Evolutionary conservation across 2,329 filamentous ascomycete genomes (phyloP).

Genomic region (Clonostachys rhizophaga): DNA sequence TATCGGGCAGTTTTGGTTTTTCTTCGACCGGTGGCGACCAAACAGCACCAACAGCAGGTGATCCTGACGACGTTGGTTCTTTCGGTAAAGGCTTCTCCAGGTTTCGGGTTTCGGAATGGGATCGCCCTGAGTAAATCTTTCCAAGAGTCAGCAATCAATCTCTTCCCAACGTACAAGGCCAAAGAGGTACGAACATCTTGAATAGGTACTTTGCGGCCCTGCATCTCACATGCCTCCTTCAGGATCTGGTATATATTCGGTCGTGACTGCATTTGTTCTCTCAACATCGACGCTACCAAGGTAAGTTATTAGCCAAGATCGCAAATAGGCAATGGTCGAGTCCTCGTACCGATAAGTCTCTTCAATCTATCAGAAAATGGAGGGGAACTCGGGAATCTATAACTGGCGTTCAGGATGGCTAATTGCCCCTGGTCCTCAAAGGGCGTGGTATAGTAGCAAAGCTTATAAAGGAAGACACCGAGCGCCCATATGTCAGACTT

Average conservation of each 20-base stretch:
- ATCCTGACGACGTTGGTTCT: constrained; percentile 40
- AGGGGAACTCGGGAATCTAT: constrained; percentile 85
- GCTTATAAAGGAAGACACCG: constrained; percentile 91
- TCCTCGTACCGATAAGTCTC: constrained; percentile 69
- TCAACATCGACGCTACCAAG: constrained; percentile 77
- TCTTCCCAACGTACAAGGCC: neutral
- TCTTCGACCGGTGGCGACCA: constrained; percentile 72
- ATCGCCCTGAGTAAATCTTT: constrained; percentile 67
- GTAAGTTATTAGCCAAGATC: constrained; percentile 9
- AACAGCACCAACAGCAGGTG: constrained; percentile 71
- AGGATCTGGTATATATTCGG: constrained; percentile 95
- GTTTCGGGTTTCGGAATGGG: constrained; percentile 57
- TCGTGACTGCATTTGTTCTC: constrained; percentile 70
- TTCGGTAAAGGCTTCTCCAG: constrained; percentile 46
- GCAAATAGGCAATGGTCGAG: neutral
- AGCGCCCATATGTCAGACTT: constrained; percentile 99
- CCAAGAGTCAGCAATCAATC: neutral
- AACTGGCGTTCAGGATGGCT: constrained; percentile 93
- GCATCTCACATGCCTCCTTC: constrained; percentile 82
- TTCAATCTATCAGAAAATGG: constrained; percentile 87
- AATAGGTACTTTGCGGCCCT: constrained; percentile 79
- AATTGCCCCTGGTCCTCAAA: constrained; percentile 98
- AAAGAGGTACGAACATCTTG: constrained; percentile 66
- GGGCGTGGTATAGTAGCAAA: constrained; percentile 98
- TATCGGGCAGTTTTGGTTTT: constrained; percentile 74